Evolutionary conservation across 2,329 filamentous ascomycete genomes (phyloP), one percentile per base, ranked within the genome.

Genomic region (Dryadomyces quercus-mongolicae): DNA sequence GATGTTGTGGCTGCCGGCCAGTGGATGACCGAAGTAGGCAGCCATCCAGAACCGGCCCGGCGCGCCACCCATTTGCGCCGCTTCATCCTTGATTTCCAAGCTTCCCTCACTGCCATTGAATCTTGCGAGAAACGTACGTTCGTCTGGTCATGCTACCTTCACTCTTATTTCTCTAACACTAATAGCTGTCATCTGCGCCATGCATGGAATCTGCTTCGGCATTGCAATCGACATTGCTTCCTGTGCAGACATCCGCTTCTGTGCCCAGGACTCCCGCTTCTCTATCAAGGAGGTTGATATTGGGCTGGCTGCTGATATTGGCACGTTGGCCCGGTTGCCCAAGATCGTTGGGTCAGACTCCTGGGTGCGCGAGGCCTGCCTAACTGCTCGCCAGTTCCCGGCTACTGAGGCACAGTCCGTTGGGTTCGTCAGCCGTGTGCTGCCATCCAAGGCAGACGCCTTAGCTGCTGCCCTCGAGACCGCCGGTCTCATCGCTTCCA

Each of bases 201-300:
- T 95, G 60, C 88, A 95, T 63, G 90, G 85, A 44, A 81, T 91
- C 60, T 78, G 84, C 3, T 82, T 88, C 61, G 89, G 90, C 16
- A 74, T 94, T 10, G 87, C 82, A 18, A 84, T 94, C 58, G 88
- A 95, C 65, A 75, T 89, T 55, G 73, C 80, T 34, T 80, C 78
- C 60, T 82, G 81, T 62, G 80, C 82, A 60, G 87, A 92, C 66
- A 77, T 92, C 54, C 80, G 87, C 50, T 71, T 91, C 59, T 80
- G 76, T 61, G 73, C 81, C 0, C 67, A 71, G 45, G 75, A 81
- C 61, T 75, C 81, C 1, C 75, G 75, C 57, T 78, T 91, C 62
- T 74, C 82, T 36, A 84, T 92, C 58, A 90, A 91, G 65, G 87
- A 92, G 68, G 86, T 92, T 51, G 86, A 91, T 64, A 88, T 92